Conservation (phyloP, 1,284 basidiomycete genomes). For the Ceratobasidium sp. region DNA sequence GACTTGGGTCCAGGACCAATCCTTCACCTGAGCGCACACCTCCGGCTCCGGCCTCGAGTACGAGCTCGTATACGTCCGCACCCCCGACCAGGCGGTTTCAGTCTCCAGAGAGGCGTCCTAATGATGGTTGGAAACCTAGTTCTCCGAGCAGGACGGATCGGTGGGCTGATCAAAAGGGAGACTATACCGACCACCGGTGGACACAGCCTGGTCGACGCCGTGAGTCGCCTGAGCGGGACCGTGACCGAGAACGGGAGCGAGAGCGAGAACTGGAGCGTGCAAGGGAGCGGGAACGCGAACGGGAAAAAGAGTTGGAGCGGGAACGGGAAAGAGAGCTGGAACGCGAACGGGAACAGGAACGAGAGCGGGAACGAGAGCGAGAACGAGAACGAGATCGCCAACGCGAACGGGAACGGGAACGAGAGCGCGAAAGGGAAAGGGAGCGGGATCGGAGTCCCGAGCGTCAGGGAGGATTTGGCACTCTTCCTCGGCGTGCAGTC, state of each 20-base stretch:
- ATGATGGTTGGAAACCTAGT: constrained; percentile 11
- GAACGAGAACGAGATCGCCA: too few species aligned
- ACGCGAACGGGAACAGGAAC: background rate
- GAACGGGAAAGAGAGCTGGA: too few species aligned
- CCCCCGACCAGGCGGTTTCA: constrained; percentile 33
- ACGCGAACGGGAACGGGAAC: background rate
- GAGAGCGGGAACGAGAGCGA: too few species aligned
- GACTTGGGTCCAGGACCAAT: background rate
- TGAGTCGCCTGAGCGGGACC: constrained; percentile 25
- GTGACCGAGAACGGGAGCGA: background rate
- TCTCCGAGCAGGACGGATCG: constrained; percentile 24
- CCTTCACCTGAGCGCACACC: constrained; percentile 16
- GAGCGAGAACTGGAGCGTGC: too few species aligned
- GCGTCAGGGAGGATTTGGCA: constrained; percentile 4
- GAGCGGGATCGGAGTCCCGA: background rate
- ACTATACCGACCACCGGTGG: constrained; percentile 19
- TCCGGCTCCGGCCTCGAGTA: background rate
- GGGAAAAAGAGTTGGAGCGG: too few species aligned
- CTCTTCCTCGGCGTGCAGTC: constrained; percentile 14
- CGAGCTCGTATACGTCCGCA: constrained; percentile 1
- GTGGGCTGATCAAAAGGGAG: constrained; percentile 28
- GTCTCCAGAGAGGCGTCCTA: constrained; percentile 12
- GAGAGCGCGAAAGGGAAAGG: background rate
- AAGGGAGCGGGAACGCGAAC: too few species aligned
- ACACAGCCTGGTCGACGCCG: constrained; percentile 12